Conservation (phyloP, 73 alveolate genomes). For the Uronychia setigera region DNA sequence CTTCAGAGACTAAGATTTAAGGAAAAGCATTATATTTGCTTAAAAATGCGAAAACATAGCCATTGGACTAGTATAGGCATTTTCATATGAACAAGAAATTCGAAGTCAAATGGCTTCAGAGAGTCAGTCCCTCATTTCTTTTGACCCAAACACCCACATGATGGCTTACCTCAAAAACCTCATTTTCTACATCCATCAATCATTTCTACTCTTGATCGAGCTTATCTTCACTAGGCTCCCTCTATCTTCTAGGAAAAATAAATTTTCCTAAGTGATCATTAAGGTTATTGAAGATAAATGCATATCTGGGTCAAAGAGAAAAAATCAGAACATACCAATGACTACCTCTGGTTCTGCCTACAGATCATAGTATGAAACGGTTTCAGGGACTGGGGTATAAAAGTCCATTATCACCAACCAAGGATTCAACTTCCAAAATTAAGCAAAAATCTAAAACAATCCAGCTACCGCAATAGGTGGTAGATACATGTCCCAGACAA, state of each 20-base stretch:
- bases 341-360: too few relatives aligned
- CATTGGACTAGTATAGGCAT: neutral
- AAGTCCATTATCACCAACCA: too few relatives aligned
- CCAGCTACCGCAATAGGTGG: too few relatives aligned
- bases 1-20: neutral
- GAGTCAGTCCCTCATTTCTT: neutral
- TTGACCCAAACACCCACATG: neutral
- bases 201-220: conserved; percentile 8
- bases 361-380: too few relatives aligned
- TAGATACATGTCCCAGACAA: too few relatives aligned
- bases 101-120: neutral
- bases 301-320: neutral
- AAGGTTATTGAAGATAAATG: too few relatives aligned
- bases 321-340: too few relatives aligned
- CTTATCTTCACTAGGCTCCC: conserved; percentile 17
- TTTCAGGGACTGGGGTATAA: too few relatives aligned
- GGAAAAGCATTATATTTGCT: neutral
- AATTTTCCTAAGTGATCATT: neutral
- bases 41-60: neutral
- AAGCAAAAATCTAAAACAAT: too few relatives aligned
- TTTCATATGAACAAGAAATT: neutral
- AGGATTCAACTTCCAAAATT: too few relatives aligned
- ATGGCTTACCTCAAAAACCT: neutral
- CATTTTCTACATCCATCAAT: conserved; percentile 6
- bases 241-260: neutral